Evolutionary conservation across 83 land plant species (phyloP), one percentile per base, ranked within the genome.

Genomic region (Diphasiastrum complanatum): DNA sequence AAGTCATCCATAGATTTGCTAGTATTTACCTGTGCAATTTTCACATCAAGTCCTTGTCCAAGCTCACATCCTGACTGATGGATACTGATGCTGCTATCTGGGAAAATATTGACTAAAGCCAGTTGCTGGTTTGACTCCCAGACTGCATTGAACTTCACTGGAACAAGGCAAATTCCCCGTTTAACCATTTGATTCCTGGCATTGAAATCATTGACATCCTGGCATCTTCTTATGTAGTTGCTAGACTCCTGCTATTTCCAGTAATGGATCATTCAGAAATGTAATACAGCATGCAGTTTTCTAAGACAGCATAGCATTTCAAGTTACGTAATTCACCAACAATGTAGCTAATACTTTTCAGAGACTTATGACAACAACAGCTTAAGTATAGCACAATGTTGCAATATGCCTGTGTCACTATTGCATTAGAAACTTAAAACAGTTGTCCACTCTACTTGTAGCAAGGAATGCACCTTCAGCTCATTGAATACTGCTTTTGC

Each of bases 51-150:
- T 16, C 77, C 77, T 33, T 74, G 77, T 26, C 77, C 77, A 51
- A 74, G 45, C 55, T 74, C 77, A 52, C 75, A 69, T n/a, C 77
- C 77, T 32, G 77, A 74, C 18, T 69, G 66, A 24, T 74, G 61
- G 26, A 74, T 74, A 51, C 77, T 63, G 2, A 74, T 61, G 48
- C 77, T 74, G 11, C 67, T 67, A 56, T 74, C 77, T 18, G 77
- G 73, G 40, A 69, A 57, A 24, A 74, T 38, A 38, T 74, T 74
- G 10, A 74, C 63, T 25, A 74, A 63, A 45, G 62, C 55, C 26
- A 63, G 48, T 26, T 59, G 40, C 38, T 61, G 61, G 22, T 29
- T 31, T 5, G 51, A 67, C 45, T 69, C 63, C 74, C 74, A 74
- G 28, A 1, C 24, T 33, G 77, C 77, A 34, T 20, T 20, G 33